Conservation (phyloP, 2,329 filamentous ascomycete species). For the Nannizziopsis arthrosporioides region DNA sequence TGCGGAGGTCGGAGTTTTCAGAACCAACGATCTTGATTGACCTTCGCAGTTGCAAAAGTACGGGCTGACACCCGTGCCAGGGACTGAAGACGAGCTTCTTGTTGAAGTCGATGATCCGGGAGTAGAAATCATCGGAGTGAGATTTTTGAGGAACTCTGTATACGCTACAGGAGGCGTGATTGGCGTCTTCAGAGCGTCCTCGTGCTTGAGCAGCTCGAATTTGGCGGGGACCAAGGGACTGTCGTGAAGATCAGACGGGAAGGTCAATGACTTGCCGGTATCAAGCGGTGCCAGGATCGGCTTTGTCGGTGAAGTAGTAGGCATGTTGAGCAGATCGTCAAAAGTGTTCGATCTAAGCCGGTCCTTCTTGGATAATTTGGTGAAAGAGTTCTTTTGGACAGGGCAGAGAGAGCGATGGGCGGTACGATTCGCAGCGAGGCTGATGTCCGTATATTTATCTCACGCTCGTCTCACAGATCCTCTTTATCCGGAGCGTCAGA, state of each 20-base stretch:
- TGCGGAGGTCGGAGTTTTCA: slow-evolving; percentile 51
- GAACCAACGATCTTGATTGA: slow-evolving; percentile 42
- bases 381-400: no score
- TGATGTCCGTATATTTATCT: no score
- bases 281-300: slow-evolving; percentile 18
- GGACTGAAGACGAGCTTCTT: slow-evolving; percentile 26
- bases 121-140: slow-evolving; percentile 59
- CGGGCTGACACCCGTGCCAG: slow-evolving; percentile 30
- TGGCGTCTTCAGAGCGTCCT: slow-evolving; percentile 60
- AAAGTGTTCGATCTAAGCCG: no score
- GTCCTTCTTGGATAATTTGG: no score
- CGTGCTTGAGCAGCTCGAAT: slow-evolving; percentile 56
- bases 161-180: slow-evolving; percentile 87
- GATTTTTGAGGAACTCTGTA: slow-evolving; percentile 79
- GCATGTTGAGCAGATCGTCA: slow-evolving; percentile 6
- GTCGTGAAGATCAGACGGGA: slow-evolving; percentile 47
- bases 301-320: slow-evolving; percentile 7
- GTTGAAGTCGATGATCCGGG: slow-evolving; percentile 48
- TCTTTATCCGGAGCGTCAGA: no score
- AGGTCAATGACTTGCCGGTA: slow-evolving; percentile 34
- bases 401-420: no score
- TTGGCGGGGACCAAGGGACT: slow-evolving; percentile 39
- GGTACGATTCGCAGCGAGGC: no score
- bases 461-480: no score
- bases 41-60: slow-evolving; percentile 44